Evolutionary conservation across 164 flowering plant species (phyloP), one percentile per base, ranked within the genome.

Genomic region (Hamamelis virginiana): DNA sequence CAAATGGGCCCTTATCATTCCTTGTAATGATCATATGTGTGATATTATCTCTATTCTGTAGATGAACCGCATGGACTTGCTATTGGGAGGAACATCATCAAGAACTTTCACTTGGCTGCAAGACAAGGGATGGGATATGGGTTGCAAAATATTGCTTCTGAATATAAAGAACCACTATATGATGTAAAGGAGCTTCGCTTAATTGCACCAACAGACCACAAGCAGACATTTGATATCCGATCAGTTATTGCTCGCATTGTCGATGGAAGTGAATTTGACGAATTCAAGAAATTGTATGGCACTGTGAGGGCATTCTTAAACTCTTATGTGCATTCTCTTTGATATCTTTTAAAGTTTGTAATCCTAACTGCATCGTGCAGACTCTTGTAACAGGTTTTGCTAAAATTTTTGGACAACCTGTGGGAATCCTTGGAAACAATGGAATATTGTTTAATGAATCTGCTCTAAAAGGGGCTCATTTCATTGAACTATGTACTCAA

Each of bases 271-370:
- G 97, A 93, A 80, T 95, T 95, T 80, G 97, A 95, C 70, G 98
- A 95, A 73, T 96, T 96, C 93, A 96, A 96, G 89, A 91, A 91
- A 88, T 70, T 93, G 83, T 96, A 92, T 84, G 99, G 99, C 84
- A 89, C 93, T 90, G 97, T 96, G 80, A 91, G 98, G 79, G 69
- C 75, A 68, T 72, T 66, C 69, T 70, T 22, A 16, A 70, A 56
- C 60, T 59, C 3, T 28, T 52, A 19, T 12, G n/a, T 16, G n/a
- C 13, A 15, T 67, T 1, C 70, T 58, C 18, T 70, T 16, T 59
- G 64, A 21, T 67, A 10, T 4, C 21, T 14, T 33, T 45, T 28
- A n/a, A 41, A 59, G 22, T 51, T 64, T 45, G 47, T n/a, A 16
- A 70, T 41, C 33, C 45, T 28, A 21, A 53, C 69, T 18, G 50